phyloP scores from a whole-genome alignment of 2,329 filamentous ascomycete species.

The Pseudogymnoascus sp. region DNA sequence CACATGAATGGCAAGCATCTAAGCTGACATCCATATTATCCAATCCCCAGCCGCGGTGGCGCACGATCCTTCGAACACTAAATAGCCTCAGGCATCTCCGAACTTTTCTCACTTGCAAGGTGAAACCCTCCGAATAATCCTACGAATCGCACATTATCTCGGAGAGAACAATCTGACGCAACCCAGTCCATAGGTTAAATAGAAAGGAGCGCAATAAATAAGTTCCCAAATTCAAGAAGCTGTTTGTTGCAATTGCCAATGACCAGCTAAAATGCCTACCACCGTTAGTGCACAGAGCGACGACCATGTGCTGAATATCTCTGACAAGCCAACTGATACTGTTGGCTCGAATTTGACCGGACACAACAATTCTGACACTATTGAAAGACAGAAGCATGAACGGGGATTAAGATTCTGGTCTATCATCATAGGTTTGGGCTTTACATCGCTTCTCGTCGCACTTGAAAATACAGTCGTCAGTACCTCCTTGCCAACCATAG shows the following conservation, averaged over 20 bases:
- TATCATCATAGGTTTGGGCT: neutral
- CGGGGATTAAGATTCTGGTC: conserved; percentile 7
- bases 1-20: neutral
- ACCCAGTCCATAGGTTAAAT: neutral
- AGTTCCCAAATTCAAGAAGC: neutral
- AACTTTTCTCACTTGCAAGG: neutral
- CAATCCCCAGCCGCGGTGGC: neutral
- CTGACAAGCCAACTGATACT: neutral
- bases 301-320: neutral
- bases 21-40: neutral
- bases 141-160: neutral
- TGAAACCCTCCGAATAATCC: neutral
- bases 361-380: neutral
- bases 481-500: conserved; percentile 20
- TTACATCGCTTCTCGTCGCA: conserved; percentile 1
- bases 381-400: neutral
- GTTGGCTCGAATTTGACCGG: neutral
- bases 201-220: neutral
- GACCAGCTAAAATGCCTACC: neutral
- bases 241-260: neutral
- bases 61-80: neutral
- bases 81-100: neutral
- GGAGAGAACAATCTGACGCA: neutral
- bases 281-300: neutral
- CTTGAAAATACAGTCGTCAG: conserved; percentile 19